Evolutionary conservation across 2,329 filamentous ascomycete species (phyloP), one percentile per base, ranked within the genome.

Genomic region (Claviceps lovelessii): DNA sequence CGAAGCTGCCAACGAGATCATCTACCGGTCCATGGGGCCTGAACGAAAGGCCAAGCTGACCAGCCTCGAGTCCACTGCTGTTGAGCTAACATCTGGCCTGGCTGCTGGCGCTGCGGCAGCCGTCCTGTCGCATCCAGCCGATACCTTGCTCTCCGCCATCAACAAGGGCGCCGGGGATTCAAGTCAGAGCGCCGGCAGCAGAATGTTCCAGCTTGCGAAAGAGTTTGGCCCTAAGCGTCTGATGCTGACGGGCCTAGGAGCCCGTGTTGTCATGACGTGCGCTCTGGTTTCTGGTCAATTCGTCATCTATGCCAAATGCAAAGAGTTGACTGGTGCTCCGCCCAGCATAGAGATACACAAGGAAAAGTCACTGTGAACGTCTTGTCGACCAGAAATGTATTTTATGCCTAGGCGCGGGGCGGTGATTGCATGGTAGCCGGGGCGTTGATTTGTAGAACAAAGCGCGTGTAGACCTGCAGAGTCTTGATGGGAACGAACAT

Each of bases 71-170:
- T 85, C 88, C 69, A 95, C 90, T 50, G 80, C 79, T 63, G 83
- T 94, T 67, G 94, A 95, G 76, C 79, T 95, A 65, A 82, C 86
- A 45, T 90, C 88, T 62, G 90, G 90, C 76, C 76, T 95, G 62
- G 80, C 90, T 56, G 90, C 90, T 54, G 90, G 90, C 79, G 88
- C 91, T 64, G 90, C 88, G 53, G 89, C 90, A 44, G 90, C 90
- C 58, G 77, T 95, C 56, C 80, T 95, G 65, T 95, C 89, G 42
- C 90, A 95, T 70, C 90, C 90, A 44, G 90, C 90, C 58, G 90
- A 95, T 59, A 79, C 76, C 15, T 66, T 79, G 56, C 68, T 78
- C 29, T 78, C 75, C 0, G 76, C 76, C 53, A 78, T 78, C 61
- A 79, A 79, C 67, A 78, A 78, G 65, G 76, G 76, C 54, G 73